Percentiles rank a stretch among this genome's conserved stretches.
Evolutionary conservation across 768 basidiomycete species (phyloP).

Genomic region (Tricholoma sp.): DNA sequence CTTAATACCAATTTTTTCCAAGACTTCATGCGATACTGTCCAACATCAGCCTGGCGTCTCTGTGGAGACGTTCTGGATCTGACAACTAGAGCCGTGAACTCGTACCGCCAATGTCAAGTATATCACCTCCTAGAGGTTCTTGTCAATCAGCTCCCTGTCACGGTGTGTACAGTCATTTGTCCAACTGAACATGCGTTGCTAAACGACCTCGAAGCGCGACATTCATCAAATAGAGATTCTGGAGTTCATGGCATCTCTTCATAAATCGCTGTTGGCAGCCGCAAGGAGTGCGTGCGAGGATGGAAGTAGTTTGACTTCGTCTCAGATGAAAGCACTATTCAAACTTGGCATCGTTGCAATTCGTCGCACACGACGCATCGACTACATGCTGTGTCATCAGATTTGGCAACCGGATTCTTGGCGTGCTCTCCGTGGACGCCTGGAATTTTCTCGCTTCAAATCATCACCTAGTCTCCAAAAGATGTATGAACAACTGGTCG

Average conservation of each 20-base stretch:
- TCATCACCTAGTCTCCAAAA: slow-evolving; percentile 54
- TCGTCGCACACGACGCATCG: slow-evolving; percentile 57
- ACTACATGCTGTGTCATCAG: slow-evolving; percentile 20
- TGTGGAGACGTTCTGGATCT: slow-evolving; percentile 54
- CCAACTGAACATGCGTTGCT: not conserved
- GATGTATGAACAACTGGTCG: slow-evolving; percentile 60
- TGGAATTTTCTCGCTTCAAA: slow-evolving; percentile 58
- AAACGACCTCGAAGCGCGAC: slow-evolving; percentile 10
- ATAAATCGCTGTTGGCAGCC: slow-evolving; percentile 42
- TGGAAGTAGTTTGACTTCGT: slow-evolving; percentile 41
- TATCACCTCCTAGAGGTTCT: slow-evolving; percentile 69
- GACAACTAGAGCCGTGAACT: slow-evolving; percentile 60
- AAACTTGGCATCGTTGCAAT: slow-evolving; percentile 62
- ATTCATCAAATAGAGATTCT: slow-evolving; percentile 35
- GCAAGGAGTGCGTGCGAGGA: slow-evolving; percentile 46
- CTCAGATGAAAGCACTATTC: slow-evolving; percentile 75
- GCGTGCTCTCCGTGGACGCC: slow-evolving; percentile 38
- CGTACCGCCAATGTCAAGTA: slow-evolving; percentile 70
- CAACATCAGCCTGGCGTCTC: slow-evolving; percentile 59
- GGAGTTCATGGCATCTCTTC: slow-evolving; percentile 47
- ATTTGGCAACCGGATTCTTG: slow-evolving; percentile 63
- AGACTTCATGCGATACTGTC: slow-evolving; percentile 67
- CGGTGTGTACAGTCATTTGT: slow-evolving; percentile 31
- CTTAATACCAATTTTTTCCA: slow-evolving; percentile 72
- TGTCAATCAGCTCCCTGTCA: slow-evolving; percentile 45